Evolutionary conservation across 2,329 filamentous ascomycete species (phyloP).

Genomic region (Passalora sequoiae): DNA sequence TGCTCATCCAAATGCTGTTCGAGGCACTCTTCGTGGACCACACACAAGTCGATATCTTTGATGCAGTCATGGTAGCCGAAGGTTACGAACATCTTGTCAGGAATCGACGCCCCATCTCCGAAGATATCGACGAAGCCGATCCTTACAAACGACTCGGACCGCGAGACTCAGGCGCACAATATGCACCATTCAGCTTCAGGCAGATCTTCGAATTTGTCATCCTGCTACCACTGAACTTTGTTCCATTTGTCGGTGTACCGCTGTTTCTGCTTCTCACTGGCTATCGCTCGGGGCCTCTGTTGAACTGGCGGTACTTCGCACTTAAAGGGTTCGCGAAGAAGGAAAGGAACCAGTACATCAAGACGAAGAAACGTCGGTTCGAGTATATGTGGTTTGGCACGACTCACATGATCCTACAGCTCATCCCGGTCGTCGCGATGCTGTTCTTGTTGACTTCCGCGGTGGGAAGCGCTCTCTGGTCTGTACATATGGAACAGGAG

Average conservation of each 20-base stretch:
- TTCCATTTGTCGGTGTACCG: conserved; percentile 76
- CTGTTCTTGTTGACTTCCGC: conserved; percentile 87
- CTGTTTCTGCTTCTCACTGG: conserved; percentile 86
- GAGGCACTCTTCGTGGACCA: conserved; percentile 59
- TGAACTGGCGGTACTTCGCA: conserved; percentile 87
- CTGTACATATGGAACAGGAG: conserved; percentile 66
- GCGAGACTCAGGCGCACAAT: conserved; percentile 69
- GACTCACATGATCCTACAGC: conserved; percentile 73
- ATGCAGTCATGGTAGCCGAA: conserved; percentile 70
- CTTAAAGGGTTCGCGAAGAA: conserved; percentile 69
- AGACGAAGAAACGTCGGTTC: conserved; percentile 58
- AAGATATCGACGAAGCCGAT: conserved; percentile 67
- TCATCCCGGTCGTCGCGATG: conserved; percentile 89
- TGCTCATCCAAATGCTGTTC: conserved; percentile 55
- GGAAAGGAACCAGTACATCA: conserved; percentile 66
- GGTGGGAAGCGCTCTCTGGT: conserved; percentile 81
- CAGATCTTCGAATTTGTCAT: conserved; percentile 79
- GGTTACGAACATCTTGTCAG: conserved; percentile 65
- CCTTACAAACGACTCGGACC: conserved; percentile 77
- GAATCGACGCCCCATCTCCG: conserved; percentile 52
- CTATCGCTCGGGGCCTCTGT: conserved; percentile 77
- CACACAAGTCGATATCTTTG: conserved; percentile 73
- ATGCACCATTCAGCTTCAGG: conserved; percentile 83
- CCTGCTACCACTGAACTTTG: conserved; percentile 68
- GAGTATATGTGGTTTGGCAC: conserved; percentile 94